A percentile compares a stretch with the other conserved stretches of the same genome.
Conservation (phyloP, 2,329 filamentous ascomycete species). For the Bipolaris gigantea region DNA sequence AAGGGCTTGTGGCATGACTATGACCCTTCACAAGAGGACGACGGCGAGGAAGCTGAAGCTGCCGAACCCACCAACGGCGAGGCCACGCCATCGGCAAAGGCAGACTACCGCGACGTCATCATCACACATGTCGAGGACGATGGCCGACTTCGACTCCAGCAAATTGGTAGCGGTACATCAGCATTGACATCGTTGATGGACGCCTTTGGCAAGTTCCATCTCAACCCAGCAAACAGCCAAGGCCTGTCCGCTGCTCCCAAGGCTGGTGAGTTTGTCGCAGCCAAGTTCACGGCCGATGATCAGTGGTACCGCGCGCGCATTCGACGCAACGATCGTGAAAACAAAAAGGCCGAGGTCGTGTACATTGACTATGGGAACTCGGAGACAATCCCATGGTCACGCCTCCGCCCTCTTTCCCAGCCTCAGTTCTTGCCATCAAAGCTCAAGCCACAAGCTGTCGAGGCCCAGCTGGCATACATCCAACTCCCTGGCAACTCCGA, state of each 20-base stretch:
- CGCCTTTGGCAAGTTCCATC: slow-evolving; percentile 87
- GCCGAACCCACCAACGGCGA: slow-evolving; percentile 57
- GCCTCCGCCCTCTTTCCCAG: slow-evolving; percentile 78
- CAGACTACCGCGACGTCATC: slow-evolving; percentile 92
- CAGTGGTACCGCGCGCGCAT: slow-evolving; percentile 95
- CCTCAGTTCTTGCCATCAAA: slow-evolving; percentile 73
- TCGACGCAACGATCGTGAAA: slow-evolving; percentile 87
- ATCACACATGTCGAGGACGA: slow-evolving; percentile 86
- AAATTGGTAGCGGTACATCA: slow-evolving; percentile 82
- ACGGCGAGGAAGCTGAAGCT: slow-evolving; percentile 52
- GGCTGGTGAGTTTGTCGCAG: slow-evolving; percentile 86
- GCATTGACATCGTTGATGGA: slow-evolving; percentile 86
- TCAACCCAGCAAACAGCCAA: slow-evolving; percentile 78
- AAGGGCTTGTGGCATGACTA: slow-evolving; percentile 94
- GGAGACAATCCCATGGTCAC: slow-evolving; percentile 82
- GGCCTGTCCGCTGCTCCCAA: slow-evolving; percentile 77
- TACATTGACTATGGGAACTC: slow-evolving; percentile 98
- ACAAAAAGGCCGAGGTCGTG: slow-evolving; percentile 81
- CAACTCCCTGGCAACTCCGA: slow-evolving; percentile 82
- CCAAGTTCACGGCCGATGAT: slow-evolving; percentile 84
- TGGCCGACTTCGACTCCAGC: slow-evolving; percentile 85
- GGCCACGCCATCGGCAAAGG: slow-evolving; percentile 63
- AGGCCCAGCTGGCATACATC: slow-evolving; percentile 83
- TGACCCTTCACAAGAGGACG: slow-evolving; percentile 83
- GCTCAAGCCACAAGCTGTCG: slow-evolving; percentile 82